Conservation (phyloP, 2,329 filamentous ascomycete genomes). For the Pestalotiopsis sp. region DNA sequence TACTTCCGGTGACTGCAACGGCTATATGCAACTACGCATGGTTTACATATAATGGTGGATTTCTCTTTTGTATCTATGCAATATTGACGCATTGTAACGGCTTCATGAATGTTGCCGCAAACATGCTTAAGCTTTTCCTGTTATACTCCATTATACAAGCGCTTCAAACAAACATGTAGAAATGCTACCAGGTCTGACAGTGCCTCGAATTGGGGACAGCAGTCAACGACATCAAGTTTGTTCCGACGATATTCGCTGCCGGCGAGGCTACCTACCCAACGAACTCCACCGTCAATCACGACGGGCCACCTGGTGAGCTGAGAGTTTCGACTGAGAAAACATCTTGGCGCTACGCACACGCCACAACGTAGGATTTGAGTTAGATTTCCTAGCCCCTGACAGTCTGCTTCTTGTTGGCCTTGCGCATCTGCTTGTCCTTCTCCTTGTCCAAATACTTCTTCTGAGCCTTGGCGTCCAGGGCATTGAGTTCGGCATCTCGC, state of each 20-base stretch:
- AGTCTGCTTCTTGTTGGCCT: conserved; percentile 57
- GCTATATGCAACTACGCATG: background rate
- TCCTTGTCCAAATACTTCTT: conserved; percentile 85
- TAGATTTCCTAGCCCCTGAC: conserved; percentile 44
- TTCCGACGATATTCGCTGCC: too few species aligned
- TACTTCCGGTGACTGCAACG: background rate
- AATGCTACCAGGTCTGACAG: background rate
- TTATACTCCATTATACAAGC: background rate
- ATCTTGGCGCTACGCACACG: background rate
- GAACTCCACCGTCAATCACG: too few species aligned
- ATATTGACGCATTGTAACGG: background rate
- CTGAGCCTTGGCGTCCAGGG: conserved; percentile 79
- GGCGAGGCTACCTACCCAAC: too few species aligned
- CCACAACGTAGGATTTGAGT: background rate
- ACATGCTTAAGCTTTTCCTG: background rate
- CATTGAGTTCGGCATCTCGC: conserved; percentile 79
- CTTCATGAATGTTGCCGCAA: background rate
- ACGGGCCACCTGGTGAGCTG: too few species aligned
- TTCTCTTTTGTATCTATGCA: background rate
- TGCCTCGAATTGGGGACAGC: too few species aligned
- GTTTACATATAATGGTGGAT: background rate
- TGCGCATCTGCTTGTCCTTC: conserved; percentile 70
- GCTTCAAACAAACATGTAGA: background rate
- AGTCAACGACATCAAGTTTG: too few species aligned
- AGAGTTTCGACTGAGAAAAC: background rate